Conservation (phyloP, 352 stramenopile species). For the Pythium rhizo-oryzae region DNA sequence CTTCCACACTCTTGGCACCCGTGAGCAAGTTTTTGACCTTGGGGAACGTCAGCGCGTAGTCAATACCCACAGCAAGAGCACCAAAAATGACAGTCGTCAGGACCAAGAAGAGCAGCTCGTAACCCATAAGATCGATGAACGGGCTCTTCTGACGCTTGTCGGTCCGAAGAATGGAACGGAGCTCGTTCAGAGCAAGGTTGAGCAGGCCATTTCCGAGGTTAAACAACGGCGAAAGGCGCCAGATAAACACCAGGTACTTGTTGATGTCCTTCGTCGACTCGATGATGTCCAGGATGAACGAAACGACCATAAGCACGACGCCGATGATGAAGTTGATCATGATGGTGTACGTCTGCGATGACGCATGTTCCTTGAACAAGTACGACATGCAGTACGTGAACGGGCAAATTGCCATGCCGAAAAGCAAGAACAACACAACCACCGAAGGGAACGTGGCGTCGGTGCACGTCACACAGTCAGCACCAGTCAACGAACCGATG, state of each 20-base stretch:
- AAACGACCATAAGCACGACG: slow-evolving; percentile 59
- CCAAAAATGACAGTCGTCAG: slow-evolving; percentile 48
- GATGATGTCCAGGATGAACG: slow-evolving; percentile 56
- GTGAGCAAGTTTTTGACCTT: slow-evolving; percentile 36
- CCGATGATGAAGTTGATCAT: slow-evolving; percentile 74
- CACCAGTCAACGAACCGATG: slow-evolving; percentile 8
- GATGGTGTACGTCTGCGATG: slow-evolving; percentile 71
- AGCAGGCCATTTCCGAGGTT: slow-evolving; percentile 47
- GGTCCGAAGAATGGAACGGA: slow-evolving; percentile 23
- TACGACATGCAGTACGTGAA: slow-evolving; percentile 76
- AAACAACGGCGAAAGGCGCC: slow-evolving; percentile 65
- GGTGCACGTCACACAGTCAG: slow-evolving; percentile 50
- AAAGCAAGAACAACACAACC: slow-evolving; percentile 59
- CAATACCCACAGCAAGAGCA: slow-evolving; percentile 45
- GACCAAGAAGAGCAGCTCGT: slow-evolving; percentile 58
- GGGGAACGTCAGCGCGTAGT: slow-evolving; percentile 60
- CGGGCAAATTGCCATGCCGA: slow-evolving; percentile 61
- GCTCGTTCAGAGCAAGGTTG: slow-evolving; percentile 21
- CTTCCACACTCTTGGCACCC: slow-evolving; percentile 18
- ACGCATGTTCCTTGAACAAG: slow-evolving; percentile 65
- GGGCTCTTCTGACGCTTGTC: slow-evolving; percentile 48
- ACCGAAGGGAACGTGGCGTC: slow-evolving; percentile 32
- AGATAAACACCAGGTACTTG: slow-evolving; percentile 67
- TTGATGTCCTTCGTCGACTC: slow-evolving; percentile 51
- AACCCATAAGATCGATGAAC: slow-evolving; percentile 67